Base-by-base conservation (phyloP, 495 filamentous ascomycete species). In the Neurospora tetraspora region DNA sequence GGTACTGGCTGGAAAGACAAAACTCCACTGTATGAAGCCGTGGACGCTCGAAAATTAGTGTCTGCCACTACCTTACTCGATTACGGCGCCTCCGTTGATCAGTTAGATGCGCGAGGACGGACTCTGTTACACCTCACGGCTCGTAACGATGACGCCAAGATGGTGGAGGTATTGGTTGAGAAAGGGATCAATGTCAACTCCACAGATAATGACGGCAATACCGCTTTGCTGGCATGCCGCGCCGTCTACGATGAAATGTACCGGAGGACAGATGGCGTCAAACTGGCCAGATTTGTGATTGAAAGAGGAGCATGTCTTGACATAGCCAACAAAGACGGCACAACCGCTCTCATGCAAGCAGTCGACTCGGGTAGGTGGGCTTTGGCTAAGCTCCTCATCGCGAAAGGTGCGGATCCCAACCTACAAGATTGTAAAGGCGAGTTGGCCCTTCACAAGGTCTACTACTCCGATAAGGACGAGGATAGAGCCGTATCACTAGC, bases 281-380 rank as follows among this genome's bases (percentile, higher is more conserved):
- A 27, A 27, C 2, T 27, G 0, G 20, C 45, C 10, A 27, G 0
- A 14, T 0, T 12, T 2, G 11, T 53, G 45, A 53, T 53, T 53
- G n/a, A 27, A 14, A 7, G 0, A 14, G 45, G 45, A 27, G 45
- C 45, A 3, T 1, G 2, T 27, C 45, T 27, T 14, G 10, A 53
- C 45, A 53, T 53, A 10, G 45, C 20, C 10, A 53, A 53, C 20
- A 7, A 27, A 53, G 2, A 14, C 2, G 45, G 45, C 20, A 3
- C 0, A 53, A 53, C 45, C 11, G 45, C 45, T 53, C n/a, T 53
- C 20, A 53, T 53, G 45, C 0, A 2, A 27, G 45, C 45, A 14
- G 2, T 27, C 45, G 0, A 1, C 0, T 5, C 0, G 4, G 0
- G 0, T 0, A 6, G 0, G n/a, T 53, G 45, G 45, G 11, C 4